phyloP scores from a whole-genome alignment of 306 rosid genomes.

The Trifolium repens region DNA sequence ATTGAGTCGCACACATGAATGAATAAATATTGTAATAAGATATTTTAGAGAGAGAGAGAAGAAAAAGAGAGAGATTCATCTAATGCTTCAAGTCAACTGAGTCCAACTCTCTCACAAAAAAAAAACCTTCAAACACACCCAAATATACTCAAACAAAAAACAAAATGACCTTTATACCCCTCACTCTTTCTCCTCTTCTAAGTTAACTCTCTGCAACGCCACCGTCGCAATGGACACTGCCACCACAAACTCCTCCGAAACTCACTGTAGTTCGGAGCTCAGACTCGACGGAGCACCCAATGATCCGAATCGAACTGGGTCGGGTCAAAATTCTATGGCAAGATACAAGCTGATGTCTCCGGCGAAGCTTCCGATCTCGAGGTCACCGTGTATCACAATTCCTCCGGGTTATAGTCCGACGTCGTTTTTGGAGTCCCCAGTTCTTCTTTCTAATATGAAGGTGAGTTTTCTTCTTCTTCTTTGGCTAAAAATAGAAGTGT shows the following conservation, averaged over 20 bases:
- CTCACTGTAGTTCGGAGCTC: slow-evolving; percentile 35
- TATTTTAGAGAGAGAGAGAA: slow-evolving; percentile 14
- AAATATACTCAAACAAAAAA: neutral
- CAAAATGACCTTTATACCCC: slow-evolving; percentile 63
- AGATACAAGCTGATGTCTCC: slow-evolving; percentile 91
- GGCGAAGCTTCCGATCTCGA: slow-evolving; percentile 97
- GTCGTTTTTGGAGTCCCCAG: slow-evolving; percentile 90
- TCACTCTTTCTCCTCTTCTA: neutral
- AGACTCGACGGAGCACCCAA: slow-evolving; percentile 11
- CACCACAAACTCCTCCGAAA: slow-evolving; percentile 35
- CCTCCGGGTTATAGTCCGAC: slow-evolving; percentile 91
- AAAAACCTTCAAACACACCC: no score
- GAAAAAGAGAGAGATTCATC: slow-evolving; percentile 42
- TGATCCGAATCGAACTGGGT: slow-evolving; percentile 50
- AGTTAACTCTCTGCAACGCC: slow-evolving; percentile 14
- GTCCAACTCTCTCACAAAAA: slow-evolving; percentile 28
- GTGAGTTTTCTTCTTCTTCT: slow-evolving; percentile 40
- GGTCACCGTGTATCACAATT: slow-evolving; percentile 78
- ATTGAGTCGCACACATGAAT: slow-evolving; percentile 29
- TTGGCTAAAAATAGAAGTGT: slow-evolving; percentile 16
- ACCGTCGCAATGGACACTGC: slow-evolving; percentile 53
- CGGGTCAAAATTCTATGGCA: slow-evolving; percentile 47
- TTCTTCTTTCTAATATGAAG: slow-evolving; percentile 87
- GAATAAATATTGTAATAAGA: neutral
- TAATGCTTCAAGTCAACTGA: slow-evolving; percentile 59